Conservation (phyloP, 2,329 filamentous ascomycete species). For the Fusarium dimerum region DNA sequence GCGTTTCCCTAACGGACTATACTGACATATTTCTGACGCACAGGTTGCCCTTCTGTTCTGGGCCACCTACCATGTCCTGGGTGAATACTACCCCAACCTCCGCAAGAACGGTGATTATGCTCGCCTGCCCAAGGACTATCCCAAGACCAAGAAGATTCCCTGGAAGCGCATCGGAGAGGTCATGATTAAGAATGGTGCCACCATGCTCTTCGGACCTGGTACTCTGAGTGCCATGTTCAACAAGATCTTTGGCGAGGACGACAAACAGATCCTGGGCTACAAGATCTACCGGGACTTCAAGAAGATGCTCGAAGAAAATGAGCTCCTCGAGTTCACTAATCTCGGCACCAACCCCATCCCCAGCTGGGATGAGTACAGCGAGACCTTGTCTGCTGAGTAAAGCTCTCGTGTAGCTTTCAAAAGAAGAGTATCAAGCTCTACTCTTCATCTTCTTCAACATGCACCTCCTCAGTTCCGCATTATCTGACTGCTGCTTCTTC, state of each 20-base stretch:
- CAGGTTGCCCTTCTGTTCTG: not conserved
- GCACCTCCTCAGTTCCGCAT: constrained; percentile 21
- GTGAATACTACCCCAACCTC: not conserved
- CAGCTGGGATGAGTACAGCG: no score
- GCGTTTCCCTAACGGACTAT: not conserved
- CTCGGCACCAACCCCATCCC: no score
- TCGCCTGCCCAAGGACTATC: not conserved
- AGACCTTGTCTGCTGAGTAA: no score
- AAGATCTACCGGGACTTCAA: no score
- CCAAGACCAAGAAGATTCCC: constrained; percentile 33
- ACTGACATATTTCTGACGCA: not conserved
- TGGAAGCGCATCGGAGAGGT: constrained; percentile 61
- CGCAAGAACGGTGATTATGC: not conserved
- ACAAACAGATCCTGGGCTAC: no score
- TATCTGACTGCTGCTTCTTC: constrained; percentile 22
- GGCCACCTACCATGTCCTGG: not conserved
- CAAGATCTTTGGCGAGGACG: not conserved
- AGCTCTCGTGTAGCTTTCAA: no score
- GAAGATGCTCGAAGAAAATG: no score
- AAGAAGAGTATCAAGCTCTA: no score
- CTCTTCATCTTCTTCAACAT: not conserved
- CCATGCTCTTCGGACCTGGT: constrained; percentile 60
- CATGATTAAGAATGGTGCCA: constrained; percentile 52
- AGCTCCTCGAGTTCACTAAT: no score
- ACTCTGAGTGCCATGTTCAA: constrained; percentile 62